Percentiles rank a stretch among this genome's conserved stretches.
Conservation (phyloP, 257 asterid species). For the Mentha longifolia region DNA sequence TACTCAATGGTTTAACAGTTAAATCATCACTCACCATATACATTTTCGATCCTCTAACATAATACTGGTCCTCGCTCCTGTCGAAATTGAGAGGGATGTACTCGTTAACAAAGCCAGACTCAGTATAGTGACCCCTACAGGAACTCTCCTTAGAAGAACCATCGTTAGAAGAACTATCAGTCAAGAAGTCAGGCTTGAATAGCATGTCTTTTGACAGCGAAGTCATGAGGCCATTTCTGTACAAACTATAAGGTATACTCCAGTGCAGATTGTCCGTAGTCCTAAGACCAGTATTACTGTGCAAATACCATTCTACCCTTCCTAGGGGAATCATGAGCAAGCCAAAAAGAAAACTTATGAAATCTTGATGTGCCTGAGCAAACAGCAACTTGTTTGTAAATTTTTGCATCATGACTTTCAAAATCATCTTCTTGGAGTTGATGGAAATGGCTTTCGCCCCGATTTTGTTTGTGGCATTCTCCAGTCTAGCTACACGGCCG, state of each 20-base stretch:
- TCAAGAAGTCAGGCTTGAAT: background rate
- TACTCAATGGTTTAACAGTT: slow-evolving; percentile 12
- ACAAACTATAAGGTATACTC: background rate
- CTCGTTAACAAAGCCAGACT: too few relatives aligned
- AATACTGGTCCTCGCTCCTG: too few relatives aligned
- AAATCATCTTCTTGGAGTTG: background rate
- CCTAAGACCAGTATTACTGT: background rate
- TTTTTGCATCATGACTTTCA: slow-evolving; percentile 20
- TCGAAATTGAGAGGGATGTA: background rate
- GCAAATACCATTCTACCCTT: background rate
- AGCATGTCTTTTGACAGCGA: background rate
- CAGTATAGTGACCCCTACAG: too few relatives aligned
- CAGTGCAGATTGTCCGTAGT: slow-evolving; percentile 13
- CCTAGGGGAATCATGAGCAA: slow-evolving; percentile 20
- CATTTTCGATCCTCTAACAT: background rate
- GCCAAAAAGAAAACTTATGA: slow-evolving; percentile 21
- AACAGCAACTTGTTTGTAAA: slow-evolving; percentile 17
- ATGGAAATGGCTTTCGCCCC: background rate
- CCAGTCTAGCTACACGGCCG: too few relatives aligned
- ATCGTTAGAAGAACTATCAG: too few relatives aligned
- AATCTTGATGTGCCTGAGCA: slow-evolving; percentile 10
- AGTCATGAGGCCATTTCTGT: background rate
- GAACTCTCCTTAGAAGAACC: too few relatives aligned
- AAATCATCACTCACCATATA: background rate
- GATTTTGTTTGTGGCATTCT: too few relatives aligned